These are phyloP conservation scores for Ceratobasidium sp. DNA, from an alignment of 1,284 basidiomycete genomes.

Conservation along the genomic window DNA sequence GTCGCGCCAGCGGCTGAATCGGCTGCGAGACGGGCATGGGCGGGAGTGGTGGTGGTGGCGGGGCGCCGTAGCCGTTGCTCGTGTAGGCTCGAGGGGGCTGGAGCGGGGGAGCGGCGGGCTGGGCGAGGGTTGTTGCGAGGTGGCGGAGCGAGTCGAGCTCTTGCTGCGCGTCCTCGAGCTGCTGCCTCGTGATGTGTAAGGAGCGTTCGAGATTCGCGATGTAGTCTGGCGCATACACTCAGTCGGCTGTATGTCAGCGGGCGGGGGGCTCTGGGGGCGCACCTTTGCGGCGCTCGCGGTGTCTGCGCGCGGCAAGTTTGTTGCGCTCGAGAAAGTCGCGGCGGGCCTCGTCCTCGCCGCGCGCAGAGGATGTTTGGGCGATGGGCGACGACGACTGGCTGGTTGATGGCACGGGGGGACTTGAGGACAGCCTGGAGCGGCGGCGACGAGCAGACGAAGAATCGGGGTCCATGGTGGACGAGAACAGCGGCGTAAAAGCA, in stretches of 20 bases:
- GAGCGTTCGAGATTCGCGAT: conserved; percentile 41
- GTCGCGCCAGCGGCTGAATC: background rate
- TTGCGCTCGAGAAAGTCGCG: conserved; percentile 38
- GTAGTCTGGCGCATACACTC: conserved; percentile 42
- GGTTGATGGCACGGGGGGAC: background rate
- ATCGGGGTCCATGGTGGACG: conserved; percentile 11
- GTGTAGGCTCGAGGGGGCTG: conserved; percentile 27
- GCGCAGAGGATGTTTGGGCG: background rate
- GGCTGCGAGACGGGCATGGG: conserved; percentile 28
- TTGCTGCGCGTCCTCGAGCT: conserved; percentile 27
- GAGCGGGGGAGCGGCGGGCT: background rate
- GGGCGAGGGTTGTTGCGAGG: conserved; percentile 19
- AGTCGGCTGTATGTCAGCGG: conserved; percentile 5
- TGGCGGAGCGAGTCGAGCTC: conserved; percentile 36
- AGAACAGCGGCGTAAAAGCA: conserved; percentile 3
- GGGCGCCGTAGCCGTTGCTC: conserved; percentile 13
- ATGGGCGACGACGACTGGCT: conserved; percentile 4
- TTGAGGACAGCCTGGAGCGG: conserved; percentile 3
- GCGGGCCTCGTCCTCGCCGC: conserved; percentile 30
- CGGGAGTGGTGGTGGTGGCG: background rate
- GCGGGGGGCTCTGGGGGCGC: background rate
- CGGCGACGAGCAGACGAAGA: conserved; percentile 6
- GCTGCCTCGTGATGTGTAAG: conserved; percentile 34
- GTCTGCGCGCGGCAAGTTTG: conserved; percentile 41
- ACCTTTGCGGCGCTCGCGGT: conserved; percentile 39